Evolutionary conservation across 192 early-diverging fungal genomes (phyloP).

Genomic region (Entomortierella parvispora): DNA sequence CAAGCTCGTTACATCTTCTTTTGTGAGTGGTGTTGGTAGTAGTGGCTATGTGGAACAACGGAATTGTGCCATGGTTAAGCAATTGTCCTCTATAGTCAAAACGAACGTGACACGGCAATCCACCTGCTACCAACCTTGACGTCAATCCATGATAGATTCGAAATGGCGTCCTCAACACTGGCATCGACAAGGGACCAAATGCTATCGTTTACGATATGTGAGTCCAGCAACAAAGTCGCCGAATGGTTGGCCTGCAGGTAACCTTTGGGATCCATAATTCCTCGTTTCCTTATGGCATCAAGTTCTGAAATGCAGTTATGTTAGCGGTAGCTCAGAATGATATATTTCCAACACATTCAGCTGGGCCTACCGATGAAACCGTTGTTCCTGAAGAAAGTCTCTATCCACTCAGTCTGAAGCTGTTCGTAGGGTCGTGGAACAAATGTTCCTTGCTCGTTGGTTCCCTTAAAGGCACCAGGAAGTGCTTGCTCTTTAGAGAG

Average conservation of each 20-base stretch:
- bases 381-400: slow-evolving; percentile 48
- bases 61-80: not conserved
- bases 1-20: slow-evolving; percentile 23
- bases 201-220: slow-evolving; percentile 32
- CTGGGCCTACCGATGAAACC: slow-evolving; percentile 34
- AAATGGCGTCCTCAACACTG: slow-evolving; percentile 36
- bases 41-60: slow-evolving; percentile 15
- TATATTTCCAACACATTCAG: too few species aligned
- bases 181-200: slow-evolving; percentile 51
- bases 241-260: slow-evolving; percentile 38
- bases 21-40: slow-evolving; percentile 35
- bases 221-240: slow-evolving; percentile 22
- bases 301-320: slow-evolving; percentile 9
- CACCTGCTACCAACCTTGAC: slow-evolving; percentile 19
- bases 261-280: slow-evolving; percentile 29
- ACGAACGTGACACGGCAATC: not conserved
- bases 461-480: slow-evolving; percentile 29
- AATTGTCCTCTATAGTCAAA: not conserved
- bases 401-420: slow-evolving; percentile 42
- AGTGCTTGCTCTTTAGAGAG: slow-evolving; percentile 19
- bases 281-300: slow-evolving; percentile 25
- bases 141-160: slow-evolving; percentile 48
- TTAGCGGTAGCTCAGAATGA: too few species aligned
- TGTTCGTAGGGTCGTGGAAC: slow-evolving; percentile 37
- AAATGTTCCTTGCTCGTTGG: slow-evolving; percentile 32